Percentiles rank a stretch among this genome's conserved stretches.
These are phyloP conservation scores for Ophiocytium majus DNA, from an alignment of 352 stramenopile genomes.

Conservation along the genomic window DNA sequence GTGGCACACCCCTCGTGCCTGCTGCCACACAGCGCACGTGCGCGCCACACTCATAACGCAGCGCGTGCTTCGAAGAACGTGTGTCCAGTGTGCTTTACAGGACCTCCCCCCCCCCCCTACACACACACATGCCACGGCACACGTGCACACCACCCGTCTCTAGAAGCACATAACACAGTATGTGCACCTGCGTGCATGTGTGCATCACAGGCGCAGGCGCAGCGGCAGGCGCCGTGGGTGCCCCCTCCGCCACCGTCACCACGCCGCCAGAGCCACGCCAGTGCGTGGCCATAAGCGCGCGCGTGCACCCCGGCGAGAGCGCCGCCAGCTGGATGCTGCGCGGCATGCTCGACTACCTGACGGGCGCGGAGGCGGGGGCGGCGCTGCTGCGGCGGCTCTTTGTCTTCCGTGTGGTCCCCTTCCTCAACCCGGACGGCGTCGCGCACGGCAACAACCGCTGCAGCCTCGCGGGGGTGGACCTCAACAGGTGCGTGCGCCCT, in stretches of 20 bases:
- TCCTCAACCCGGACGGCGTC: constrained; percentile 89
- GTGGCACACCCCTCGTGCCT: no score
- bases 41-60: no score
- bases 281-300: constrained; percentile 71
- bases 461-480: constrained; percentile 67
- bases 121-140: no score
- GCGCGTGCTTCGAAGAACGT: no score
- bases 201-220: neutral
- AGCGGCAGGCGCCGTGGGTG: neutral
- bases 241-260: neutral
- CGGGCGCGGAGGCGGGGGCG: constrained; percentile 66
- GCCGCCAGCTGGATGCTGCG: constrained; percentile 89
- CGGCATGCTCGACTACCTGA: constrained; percentile 80
- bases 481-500: constrained; percentile 80
- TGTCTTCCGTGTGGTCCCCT: constrained; percentile 83
- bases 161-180: neutral
- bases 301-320: constrained; percentile 68
- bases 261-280: neutral
- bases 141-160: no score
- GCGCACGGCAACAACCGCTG: constrained; percentile 85
- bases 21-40: no score
- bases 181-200: neutral
- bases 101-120: no score
- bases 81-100: no score
- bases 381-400: constrained; percentile 74